These are phyloP conservation scores for Xylaria sp. DNA, from an alignment of 2,329 filamentous ascomycete species.

Conservation along the genomic window DNA sequence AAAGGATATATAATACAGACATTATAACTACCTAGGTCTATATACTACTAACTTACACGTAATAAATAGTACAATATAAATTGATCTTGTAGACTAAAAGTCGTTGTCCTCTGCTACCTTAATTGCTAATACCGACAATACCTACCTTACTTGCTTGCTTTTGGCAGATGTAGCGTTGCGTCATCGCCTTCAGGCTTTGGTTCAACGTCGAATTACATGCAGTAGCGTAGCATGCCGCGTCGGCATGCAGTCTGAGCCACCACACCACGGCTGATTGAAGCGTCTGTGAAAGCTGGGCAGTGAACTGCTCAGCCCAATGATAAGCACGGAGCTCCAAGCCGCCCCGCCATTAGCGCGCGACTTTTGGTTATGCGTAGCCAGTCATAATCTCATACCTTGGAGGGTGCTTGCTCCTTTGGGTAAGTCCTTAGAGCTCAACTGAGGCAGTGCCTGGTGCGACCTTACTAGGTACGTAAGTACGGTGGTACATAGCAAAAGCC, in stretches of 20 bases:
- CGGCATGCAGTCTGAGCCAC: constrained; percentile 24
- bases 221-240: constrained; percentile 16
- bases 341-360: constrained; percentile 21
- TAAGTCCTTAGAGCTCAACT: neutral
- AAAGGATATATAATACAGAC: too few relatives aligned
- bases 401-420: neutral
- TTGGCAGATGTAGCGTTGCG: neutral
- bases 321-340: neutral
- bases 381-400: neutral
- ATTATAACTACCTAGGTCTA: too few relatives aligned
- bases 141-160: neutral
- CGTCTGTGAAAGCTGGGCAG: neutral
- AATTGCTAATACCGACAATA: neutral
- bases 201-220: constrained; percentile 14
- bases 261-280: constrained; percentile 14
- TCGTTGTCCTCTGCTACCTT: too few relatives aligned
- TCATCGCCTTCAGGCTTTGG: neutral
- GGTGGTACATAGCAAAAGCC: too few relatives aligned
- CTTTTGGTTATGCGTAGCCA: neutral
- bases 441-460: constrained; percentile 8
- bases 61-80: too few relatives aligned
- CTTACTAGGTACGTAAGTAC: neutral
- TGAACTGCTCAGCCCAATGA: constrained; percentile 16
- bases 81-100: too few relatives aligned
- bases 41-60: too few relatives aligned